phyloP scores from a whole-genome alignment of 108 stramenopile genomes.

The Pseudonitzschia pungens region DNA sequence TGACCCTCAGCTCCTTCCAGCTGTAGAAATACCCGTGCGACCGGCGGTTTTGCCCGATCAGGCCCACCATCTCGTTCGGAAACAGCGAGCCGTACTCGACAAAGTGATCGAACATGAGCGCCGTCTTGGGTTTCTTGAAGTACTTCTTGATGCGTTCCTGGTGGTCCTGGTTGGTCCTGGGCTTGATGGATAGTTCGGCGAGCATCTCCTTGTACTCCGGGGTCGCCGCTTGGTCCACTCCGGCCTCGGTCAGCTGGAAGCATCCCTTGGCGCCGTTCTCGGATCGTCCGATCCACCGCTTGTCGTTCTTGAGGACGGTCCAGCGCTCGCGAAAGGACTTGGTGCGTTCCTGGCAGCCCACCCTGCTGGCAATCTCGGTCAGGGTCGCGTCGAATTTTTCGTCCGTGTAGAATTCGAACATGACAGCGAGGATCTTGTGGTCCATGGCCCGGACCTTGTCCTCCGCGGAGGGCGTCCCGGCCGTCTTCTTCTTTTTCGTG shows the following conservation, averaged over 20 bases:
- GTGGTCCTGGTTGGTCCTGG: background rate
- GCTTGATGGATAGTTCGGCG: background rate
- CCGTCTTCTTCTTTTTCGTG: too few species aligned
- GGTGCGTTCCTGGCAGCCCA: background rate
- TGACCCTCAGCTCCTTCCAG: background rate
- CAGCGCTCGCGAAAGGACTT: slow-evolving; percentile 5
- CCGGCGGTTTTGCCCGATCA: background rate
- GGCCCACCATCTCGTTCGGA: background rate
- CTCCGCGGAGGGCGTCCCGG: background rate
- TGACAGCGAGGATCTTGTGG: background rate
- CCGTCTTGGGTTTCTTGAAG: background rate
- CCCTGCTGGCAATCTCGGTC: background rate
- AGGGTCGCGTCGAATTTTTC: background rate
- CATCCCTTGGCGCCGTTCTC: background rate
- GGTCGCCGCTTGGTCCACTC: background rate
- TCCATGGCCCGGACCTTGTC: background rate
- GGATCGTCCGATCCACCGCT: background rate
- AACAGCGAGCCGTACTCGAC: background rate
- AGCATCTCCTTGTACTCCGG: slow-evolving; percentile 1
- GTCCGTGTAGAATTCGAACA: background rate
- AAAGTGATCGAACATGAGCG: background rate
- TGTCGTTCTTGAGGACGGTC: background rate
- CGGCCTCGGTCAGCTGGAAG: background rate
- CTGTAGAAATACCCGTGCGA: background rate
- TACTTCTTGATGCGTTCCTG: slow-evolving; percentile 2